Base-by-base conservation (phyloP, 208 protist species). In the Endotrypanum monterogeii region DNA sequence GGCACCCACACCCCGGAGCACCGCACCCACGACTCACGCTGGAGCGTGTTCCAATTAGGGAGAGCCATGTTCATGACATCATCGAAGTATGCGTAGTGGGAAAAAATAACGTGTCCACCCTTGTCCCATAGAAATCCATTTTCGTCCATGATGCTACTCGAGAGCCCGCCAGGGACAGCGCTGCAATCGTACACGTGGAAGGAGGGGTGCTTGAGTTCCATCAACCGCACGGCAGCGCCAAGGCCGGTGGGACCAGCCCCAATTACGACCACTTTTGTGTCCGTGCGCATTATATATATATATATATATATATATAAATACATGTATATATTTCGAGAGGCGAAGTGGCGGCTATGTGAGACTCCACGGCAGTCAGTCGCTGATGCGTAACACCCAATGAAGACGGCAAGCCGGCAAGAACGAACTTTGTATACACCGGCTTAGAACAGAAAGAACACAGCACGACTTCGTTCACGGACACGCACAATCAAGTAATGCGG, bases 11-110 rank as follows among this genome's bases (percentile, higher is more conserved):
- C 67, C 55, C 72, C 82, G 30, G 66, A 66, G 69, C 89, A 81
- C 46, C 85, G 78, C 52, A 92, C 84, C 67, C 80, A 86, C 18
- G 88, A 89, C 58, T 88, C 86, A 39, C 91, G 86, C 77, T 90
- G 69, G 32, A 89, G 83, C 12, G 55, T 62, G 63, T 91, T 89
- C 84, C 86, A 89, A 20, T 83, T 67, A 41, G 69, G 16, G 23
- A 93, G 57, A 9, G 85, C 73, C 35, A 82, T 48, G 79, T 92
- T 83, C 80, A 95, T 89, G 16, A 92, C 80, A 41, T 89, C 84
- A 71, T 95, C 90, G 71, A 93, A 95, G 78, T 92, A 95, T 32
- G 86, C 80, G 75, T 91, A 95, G 80, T 95, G 90, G 2, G 88
- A 93, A 68, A 95, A 95, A 74, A 95, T 89, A 35, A 93, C 87